Percentiles rank a stretch among this genome's conserved stretches.
phyloP scores from a whole-genome alignment of 2,329 filamentous ascomycete species.

The Fusarium algeriense region DNA sequence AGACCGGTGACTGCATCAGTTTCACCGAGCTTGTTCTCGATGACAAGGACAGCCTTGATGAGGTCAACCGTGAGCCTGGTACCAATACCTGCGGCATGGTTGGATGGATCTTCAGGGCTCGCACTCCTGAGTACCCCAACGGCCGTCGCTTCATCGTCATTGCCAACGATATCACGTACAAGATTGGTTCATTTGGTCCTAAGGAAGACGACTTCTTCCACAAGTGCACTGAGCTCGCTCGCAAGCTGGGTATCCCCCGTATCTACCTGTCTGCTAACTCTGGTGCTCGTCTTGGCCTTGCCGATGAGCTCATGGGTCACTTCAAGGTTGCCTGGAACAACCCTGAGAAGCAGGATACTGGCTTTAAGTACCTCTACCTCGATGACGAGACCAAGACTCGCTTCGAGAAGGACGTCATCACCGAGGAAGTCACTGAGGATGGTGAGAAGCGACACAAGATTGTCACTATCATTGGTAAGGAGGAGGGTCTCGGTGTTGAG shows the following conservation, averaged over 20 bases:
- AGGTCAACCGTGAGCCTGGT: constrained; percentile 94
- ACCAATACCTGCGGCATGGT: constrained; percentile 99
- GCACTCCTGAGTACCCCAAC: constrained; percentile 93
- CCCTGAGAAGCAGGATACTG: constrained; percentile 79
- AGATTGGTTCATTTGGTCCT: constrained; percentile 97
- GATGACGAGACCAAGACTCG: constrained; percentile 87
- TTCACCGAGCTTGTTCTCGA: constrained; percentile 95
- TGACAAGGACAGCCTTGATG: constrained; percentile 89
- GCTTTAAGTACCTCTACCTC: constrained; percentile 98
- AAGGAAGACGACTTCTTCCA: constrained; percentile 98
- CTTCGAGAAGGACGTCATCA: constrained; percentile 81
- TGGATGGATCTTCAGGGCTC: constrained; percentile 94
- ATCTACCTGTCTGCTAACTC: constrained; percentile 99
- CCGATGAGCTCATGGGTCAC: constrained; percentile 95
- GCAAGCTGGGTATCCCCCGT: constrained; percentile 93
- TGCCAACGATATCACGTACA: constrained; percentile 99
- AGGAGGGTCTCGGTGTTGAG: constrained; percentile 97
- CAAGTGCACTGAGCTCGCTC: constrained; percentile 97
- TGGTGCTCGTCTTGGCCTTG: constrained; percentile 95
- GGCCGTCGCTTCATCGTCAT: constrained; percentile 95
- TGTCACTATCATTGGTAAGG: constrained; percentile 89
- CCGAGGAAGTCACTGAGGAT: constrained; percentile 85
- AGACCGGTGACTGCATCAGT: constrained; percentile 90
- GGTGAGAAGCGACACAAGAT: constrained; percentile 95
- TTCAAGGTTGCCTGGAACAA: constrained; percentile 99